Evolutionary conservation across 805 yeast species (phyloP).

Genomic region (Saturnispora quitensis): DNA sequence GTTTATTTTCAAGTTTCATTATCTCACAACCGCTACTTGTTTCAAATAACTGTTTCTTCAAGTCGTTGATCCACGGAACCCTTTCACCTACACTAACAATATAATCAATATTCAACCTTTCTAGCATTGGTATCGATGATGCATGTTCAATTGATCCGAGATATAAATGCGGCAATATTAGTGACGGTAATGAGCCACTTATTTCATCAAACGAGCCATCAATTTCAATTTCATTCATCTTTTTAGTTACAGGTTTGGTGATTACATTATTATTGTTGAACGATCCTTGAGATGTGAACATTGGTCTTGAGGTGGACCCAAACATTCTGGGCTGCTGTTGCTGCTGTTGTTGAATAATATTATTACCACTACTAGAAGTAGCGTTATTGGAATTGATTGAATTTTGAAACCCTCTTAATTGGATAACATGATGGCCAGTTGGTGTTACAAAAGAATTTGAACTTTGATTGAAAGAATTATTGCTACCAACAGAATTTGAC

Average conservation of each 20-base stretch:
- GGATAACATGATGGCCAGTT: constrained; percentile 26
- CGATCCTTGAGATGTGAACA: not conserved
- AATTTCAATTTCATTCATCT: constrained; percentile 1
- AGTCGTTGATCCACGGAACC: constrained; percentile 47
- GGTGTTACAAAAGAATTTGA: constrained; percentile 18
- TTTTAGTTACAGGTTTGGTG: not conserved
- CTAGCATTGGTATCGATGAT: constrained; percentile 52
- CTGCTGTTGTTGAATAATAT: not conserved
- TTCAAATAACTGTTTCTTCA: constrained; percentile 13
- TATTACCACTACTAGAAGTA: not conserved
- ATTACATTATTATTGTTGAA: not conserved
- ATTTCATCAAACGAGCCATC: constrained; percentile 28
- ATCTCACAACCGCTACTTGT: constrained; percentile 23
- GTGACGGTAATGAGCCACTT: constrained; percentile 71
- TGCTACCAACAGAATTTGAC: not conserved
- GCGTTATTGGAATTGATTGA: not conserved
- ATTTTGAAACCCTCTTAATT: constrained; percentile 19
- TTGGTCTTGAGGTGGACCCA: not conserved
- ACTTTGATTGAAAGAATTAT: not conserved
- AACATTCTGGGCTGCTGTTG: not conserved
- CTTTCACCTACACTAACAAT: constrained; percentile 83
- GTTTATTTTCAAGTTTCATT: constrained; percentile 16
- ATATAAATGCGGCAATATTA: constrained; percentile 74
- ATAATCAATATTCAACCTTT: constrained; percentile 57
- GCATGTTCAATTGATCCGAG: constrained; percentile 84